Base-by-base conservation (phyloP, 208 protist species). In the Trypanosoma caninum region DNA sequence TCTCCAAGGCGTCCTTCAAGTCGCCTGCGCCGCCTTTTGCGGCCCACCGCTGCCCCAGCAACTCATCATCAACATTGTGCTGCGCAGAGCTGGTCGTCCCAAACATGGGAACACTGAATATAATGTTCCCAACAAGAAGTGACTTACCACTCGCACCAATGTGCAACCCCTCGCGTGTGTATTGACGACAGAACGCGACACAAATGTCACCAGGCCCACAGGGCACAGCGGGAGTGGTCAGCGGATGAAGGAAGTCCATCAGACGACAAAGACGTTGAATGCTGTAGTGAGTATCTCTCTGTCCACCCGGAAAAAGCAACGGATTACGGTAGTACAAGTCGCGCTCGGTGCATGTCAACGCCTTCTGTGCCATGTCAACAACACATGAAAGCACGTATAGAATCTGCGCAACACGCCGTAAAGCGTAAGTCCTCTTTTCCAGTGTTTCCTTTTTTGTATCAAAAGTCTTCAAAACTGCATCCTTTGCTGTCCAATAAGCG, bases 321-420 rank as follows among this genome's bases (percentile, higher is more conserved):
- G 82, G 72, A 18, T 82, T 68, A 14, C 76, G 70, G 60, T 94
- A 94, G 69, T 91, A 91, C 14, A 94, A 59, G 47, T 87, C 82
- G 9, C 87, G 74, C 64, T 91, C 83, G 16, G 82, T 94, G 58
- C 74, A 84, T 31, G 42, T 59, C 20, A 80, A 42, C 3, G 55
- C 44, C 14, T 60, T 18, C n/a, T 59, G 41, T 4, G 62, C 38
- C 51, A 68, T 58, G 14, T 63, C 54, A 8, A 68, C 37, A 4
- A 62, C 59, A 25, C 65, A 65, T 5, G 38, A 52, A 38, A 72
- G 56, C 14, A 65, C 57, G 37, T 55, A 65, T 1, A 72, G 40
- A 16, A 35, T 25, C 34, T 65, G 65, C 8, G 65, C 65, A 27
- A 44, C 52, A 14, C 31, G 40, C 30, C 55, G 37, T 20, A 72